phyloP scores from a whole-genome alignment of 257 asterid species.

The Rhazya stricta region DNA sequence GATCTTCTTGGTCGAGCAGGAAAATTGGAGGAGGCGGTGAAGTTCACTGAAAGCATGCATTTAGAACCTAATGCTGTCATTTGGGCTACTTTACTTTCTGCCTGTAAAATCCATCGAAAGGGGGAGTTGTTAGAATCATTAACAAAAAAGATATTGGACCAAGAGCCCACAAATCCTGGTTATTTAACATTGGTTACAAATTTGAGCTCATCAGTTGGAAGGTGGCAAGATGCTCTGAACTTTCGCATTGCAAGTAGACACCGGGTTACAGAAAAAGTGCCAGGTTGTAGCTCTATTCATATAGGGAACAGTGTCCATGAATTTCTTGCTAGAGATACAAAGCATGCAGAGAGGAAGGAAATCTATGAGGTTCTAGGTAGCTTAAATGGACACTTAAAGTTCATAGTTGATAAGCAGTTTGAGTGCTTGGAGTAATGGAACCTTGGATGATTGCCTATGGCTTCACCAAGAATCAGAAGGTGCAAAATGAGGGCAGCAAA shows the following conservation, averaged over 20 bases:
- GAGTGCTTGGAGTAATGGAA: constrained; percentile 4
- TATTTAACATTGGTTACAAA: constrained; percentile 37
- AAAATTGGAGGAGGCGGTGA: constrained; percentile 37
- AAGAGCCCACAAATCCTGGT: constrained; percentile 43
- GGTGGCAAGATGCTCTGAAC: constrained; percentile 34
- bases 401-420: constrained; percentile 12
- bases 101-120: constrained; percentile 40
- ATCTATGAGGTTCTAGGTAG: constrained; percentile 31
- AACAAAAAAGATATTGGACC: constrained; percentile 31
- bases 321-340: constrained; percentile 44
- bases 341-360: constrained; percentile 26
- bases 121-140: constrained; percentile 28
- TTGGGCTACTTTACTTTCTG: constrained; percentile 52
- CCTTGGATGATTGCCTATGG: background rate
- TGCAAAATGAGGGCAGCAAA: background rate
- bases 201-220: constrained; percentile 36
- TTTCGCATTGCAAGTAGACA: constrained; percentile 28
- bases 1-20: constrained; percentile 54
- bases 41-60: constrained; percentile 39
- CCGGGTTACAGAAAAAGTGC: constrained; percentile 27
- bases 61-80: constrained; percentile 43
- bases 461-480: constrained; percentile 2
- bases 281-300: constrained; percentile 56
- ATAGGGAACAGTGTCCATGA: constrained; percentile 48
- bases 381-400: constrained; percentile 33